These are phyloP conservation scores for Microstegium vimineum DNA, from an alignment of 176 grass and related monocot species.

Conservation along the genomic window DNA sequence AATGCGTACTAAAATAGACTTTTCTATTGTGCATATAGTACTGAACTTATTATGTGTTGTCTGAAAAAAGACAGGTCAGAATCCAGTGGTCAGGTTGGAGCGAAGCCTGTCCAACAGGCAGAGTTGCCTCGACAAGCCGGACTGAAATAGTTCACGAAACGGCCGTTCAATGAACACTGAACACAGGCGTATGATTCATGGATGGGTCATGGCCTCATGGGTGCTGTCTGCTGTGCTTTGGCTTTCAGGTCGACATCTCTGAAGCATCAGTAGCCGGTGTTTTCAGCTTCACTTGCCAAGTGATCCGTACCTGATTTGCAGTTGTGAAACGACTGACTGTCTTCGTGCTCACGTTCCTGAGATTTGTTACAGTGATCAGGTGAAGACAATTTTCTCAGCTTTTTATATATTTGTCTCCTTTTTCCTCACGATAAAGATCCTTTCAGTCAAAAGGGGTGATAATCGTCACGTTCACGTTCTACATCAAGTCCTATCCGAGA, in stretches of 20 bases:
- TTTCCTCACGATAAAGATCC: conserved; percentile 15
- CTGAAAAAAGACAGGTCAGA: conserved; percentile 12
- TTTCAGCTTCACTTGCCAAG: conserved; percentile 17
- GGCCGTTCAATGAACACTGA: background rate
- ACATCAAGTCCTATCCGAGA: background rate
- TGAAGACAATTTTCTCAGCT: background rate
- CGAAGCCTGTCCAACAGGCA: background rate
- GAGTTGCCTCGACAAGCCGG: background rate
- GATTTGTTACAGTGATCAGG: background rate
- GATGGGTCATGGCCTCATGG: background rate
- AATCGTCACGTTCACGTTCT: conserved; percentile 1
- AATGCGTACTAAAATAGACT: background rate
- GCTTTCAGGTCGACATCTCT: conserved; percentile 15
- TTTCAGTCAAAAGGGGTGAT: conserved; percentile 23
- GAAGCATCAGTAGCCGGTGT: background rate
- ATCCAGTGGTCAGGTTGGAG: background rate
- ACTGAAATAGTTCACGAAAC: background rate
- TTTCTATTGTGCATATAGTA: background rate
- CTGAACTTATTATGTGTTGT: background rate
- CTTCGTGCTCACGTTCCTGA: conserved; percentile 4
- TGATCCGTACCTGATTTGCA: background rate
- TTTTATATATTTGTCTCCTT: background rate
- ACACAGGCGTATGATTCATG: background rate
- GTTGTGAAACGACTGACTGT: background rate
- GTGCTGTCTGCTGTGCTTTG: too few species aligned